These are phyloP conservation scores for Powellomyces hirtus DNA, from an alignment of 192 early-diverging fungal species.

Conservation along the genomic window DNA sequence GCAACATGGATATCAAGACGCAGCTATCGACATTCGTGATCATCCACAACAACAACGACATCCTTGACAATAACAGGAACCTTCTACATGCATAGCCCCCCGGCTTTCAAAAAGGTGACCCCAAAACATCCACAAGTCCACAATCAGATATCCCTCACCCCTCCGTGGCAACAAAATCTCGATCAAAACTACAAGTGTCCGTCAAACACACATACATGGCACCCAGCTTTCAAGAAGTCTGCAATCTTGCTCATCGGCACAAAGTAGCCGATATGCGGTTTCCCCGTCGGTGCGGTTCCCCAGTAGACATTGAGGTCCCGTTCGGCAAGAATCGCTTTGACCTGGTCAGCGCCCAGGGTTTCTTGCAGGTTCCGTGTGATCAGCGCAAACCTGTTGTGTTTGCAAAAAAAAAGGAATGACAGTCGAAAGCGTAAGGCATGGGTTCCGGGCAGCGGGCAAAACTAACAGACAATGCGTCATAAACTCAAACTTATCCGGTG, in stretches of 20 bases:
- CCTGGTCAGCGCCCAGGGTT: slow-evolving; percentile 81
- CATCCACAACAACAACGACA: too few relatives aligned
- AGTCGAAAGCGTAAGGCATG: neutral
- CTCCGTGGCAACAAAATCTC: too few relatives aligned
- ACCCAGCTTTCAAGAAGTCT: slow-evolving; percentile 89
- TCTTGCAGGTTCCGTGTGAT: slow-evolving; percentile 95
- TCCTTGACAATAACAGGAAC: too few relatives aligned
- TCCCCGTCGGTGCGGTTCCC: slow-evolving; percentile 96
- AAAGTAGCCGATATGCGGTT: slow-evolving; percentile 97
- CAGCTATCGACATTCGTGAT: too few relatives aligned
- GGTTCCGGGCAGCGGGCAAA: neutral
- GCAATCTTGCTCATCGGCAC: slow-evolving; percentile 97
- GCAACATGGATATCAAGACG: neutral
- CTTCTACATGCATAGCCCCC: too few relatives aligned
- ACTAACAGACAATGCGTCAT: neutral
- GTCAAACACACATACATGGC: slow-evolving; percentile 72
- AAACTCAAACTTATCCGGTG: neutral
- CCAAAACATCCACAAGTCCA: too few relatives aligned
- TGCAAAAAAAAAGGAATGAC: neutral
- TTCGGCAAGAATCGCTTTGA: slow-evolving; percentile 80
- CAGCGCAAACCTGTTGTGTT: slow-evolving; percentile 68
- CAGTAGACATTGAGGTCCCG: slow-evolving; percentile 94
- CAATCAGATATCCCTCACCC: too few relatives aligned
- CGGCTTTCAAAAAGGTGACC: too few relatives aligned
- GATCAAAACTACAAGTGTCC: too few relatives aligned